These are phyloP conservation scores for Juglanconis juglandina DNA, from an alignment of 2,329 filamentous ascomycete genomes.

Conservation along the genomic window DNA sequence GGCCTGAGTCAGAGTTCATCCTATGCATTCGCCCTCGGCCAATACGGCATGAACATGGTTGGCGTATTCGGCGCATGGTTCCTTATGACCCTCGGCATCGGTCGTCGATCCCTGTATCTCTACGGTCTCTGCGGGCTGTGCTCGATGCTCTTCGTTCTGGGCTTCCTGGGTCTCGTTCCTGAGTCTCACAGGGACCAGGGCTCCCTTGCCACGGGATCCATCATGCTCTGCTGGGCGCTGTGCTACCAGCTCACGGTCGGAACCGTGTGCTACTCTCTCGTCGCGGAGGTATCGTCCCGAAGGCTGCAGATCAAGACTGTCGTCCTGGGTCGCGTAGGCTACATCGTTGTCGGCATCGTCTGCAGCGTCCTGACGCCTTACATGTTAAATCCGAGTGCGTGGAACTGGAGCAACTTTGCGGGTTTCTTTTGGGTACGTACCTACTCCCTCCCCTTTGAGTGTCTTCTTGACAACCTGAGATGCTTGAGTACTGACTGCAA, in stretches of 20 bases:
- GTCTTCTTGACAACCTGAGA: slow-evolving; percentile 2
- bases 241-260: slow-evolving; percentile 85
- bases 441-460: not conserved
- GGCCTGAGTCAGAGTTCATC: slow-evolving; percentile 50
- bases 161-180: slow-evolving; percentile 75
- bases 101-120: slow-evolving; percentile 72
- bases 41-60: slow-evolving; percentile 71
- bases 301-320: slow-evolving; percentile 89
- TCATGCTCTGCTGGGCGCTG: slow-evolving; percentile 81
- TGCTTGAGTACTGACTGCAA: slow-evolving; percentile 15
- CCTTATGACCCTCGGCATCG: slow-evolving; percentile 71
- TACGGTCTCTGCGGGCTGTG: slow-evolving; percentile 72
- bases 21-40: slow-evolving; percentile 60
- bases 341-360: slow-evolving; percentile 79
- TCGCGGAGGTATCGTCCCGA: slow-evolving; percentile 78
- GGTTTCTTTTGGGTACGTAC: slow-evolving; percentile 76
- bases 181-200: slow-evolving; percentile 54
- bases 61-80: slow-evolving; percentile 81
- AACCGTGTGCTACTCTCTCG: slow-evolving; percentile 85
- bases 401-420: slow-evolving; percentile 84
- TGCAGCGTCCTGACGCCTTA: slow-evolving; percentile 81
- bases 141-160: slow-evolving; percentile 75
- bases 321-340: slow-evolving; percentile 76
- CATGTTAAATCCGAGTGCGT: slow-evolving; percentile 84
- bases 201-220: slow-evolving; percentile 74